Percentiles rank a stretch among this genome's conserved stretches.
These are phyloP conservation scores for Curvularia sp. DNA, from an alignment of 2,329 filamentous ascomycete species.

Conservation along the genomic window DNA sequence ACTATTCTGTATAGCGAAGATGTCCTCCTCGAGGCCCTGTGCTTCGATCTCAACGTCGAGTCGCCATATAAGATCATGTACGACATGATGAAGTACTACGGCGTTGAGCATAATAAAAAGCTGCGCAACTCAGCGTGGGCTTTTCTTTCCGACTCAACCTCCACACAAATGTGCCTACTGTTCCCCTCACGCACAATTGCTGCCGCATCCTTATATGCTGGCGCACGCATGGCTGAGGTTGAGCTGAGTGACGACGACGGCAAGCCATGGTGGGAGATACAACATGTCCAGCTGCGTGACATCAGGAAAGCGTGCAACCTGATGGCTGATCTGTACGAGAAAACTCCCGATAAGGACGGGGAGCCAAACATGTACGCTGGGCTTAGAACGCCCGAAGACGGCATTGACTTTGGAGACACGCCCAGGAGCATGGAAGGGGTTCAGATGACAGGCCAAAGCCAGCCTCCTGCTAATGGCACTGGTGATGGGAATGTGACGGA, in stretches of 20 bases:
- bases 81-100: conserved; percentile 76
- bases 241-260: conserved; percentile 76
- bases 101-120: conserved; percentile 78
- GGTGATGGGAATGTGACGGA: conserved; percentile 31
- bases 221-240: conserved; percentile 75
- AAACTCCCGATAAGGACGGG: conserved; percentile 49
- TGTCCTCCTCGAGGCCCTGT: conserved; percentile 86
- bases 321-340: conserved; percentile 67
- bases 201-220: conserved; percentile 85
- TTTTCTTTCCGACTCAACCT: conserved; percentile 88
- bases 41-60: conserved; percentile 91
- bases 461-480: conserved; percentile 31
- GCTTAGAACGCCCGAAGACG: conserved; percentile 51
- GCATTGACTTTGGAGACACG: conserved; percentile 44
- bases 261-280: conserved; percentile 84
- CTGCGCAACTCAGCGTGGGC: conserved; percentile 89
- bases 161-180: conserved; percentile 83
- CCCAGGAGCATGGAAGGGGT: conserved; percentile 39
- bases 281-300: conserved; percentile 74
- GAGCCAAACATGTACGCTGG: conserved; percentile 57
- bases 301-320: conserved; percentile 77
- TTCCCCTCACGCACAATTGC: conserved; percentile 82
- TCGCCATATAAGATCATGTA: conserved; percentile 87
- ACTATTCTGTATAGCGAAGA: conserved; percentile 93
- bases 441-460: conserved; percentile 30